Percentiles rank a stretch among this genome's conserved stretches.
Evolutionary conservation across 2,329 filamentous ascomycete species (phyloP).

Genomic region (Talaromyces sp.): DNA sequence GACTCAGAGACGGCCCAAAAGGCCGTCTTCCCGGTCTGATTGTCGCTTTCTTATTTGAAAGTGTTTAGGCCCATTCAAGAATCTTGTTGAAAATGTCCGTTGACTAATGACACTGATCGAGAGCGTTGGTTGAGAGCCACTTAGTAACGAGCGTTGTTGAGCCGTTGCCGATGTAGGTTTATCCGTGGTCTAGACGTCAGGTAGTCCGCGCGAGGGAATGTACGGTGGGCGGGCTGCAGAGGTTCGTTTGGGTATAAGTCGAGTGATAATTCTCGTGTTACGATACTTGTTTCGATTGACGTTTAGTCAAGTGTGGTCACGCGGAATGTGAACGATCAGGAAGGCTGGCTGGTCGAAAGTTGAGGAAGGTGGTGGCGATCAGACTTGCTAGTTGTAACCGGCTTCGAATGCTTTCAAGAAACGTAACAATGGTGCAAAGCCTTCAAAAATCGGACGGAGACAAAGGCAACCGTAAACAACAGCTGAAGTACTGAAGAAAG

Average conservation of each 20-base stretch:
- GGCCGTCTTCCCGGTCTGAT: constrained; percentile 34
- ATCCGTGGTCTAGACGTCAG: neutral
- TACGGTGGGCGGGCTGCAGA: neutral
- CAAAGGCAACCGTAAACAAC: neutral
- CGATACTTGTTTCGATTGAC: neutral
- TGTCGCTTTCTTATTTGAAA: constrained; percentile 19
- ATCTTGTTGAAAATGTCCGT: neutral
- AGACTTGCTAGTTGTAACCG: neutral
- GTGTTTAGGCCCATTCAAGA: constrained; percentile 17
- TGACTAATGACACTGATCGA: neutral
- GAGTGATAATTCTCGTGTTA: neutral
- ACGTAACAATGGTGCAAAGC: neutral
- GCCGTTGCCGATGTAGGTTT: neutral
- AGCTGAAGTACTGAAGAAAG: neutral
- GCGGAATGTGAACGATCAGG: neutral
- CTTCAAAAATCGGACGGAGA: neutral
- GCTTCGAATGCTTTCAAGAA: constrained; percentile 1
- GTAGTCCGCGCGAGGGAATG: neutral
- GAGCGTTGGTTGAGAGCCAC: neutral
- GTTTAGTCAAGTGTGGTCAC: neutral
- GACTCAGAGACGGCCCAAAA: constrained; percentile 34
- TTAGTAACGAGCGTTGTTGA: neutral
- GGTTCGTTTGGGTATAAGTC: neutral
- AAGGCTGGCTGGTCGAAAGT: neutral
- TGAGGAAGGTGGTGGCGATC: constrained; percentile 11